phyloP scores from a whole-genome alignment of 345 rosid genomes.

The Corchorus capsularis region DNA sequence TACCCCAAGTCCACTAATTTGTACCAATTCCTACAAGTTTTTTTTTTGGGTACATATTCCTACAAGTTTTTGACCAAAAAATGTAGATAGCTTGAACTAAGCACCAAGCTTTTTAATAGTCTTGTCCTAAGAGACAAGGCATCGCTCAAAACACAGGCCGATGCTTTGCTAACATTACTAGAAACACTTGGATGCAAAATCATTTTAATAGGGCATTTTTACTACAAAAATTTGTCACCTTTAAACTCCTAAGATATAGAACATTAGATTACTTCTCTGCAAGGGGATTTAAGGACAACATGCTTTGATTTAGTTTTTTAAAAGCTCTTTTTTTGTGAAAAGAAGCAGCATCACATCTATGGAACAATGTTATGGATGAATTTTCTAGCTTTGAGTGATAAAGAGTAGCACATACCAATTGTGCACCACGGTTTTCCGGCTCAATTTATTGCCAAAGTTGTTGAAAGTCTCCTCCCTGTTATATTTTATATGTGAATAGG shows the following conservation, averaged over 20 bases:
- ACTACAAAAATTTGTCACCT: too few relatives aligned
- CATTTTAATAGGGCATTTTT: too few relatives aligned
- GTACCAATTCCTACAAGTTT: neutral
- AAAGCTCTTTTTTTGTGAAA: too few relatives aligned
- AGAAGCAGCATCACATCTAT: neutral
- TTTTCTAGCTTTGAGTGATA: neutral
- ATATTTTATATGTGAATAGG: slow-evolving; percentile 24
- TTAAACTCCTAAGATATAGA: too few relatives aligned
- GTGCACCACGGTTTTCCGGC: slow-evolving; percentile 65
- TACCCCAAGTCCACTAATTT: neutral
- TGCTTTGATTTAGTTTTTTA: too few relatives aligned
- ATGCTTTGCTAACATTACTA: too few relatives aligned
- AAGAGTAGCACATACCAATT: slow-evolving; percentile 53
- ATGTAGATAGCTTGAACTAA: too few relatives aligned
- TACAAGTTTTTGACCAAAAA: neutral
- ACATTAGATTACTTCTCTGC: too few relatives aligned
- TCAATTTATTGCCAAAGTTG: slow-evolving; percentile 57
- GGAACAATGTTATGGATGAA: neutral
- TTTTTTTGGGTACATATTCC: too few relatives aligned
- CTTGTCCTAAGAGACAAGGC: neutral
- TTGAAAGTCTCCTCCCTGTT: slow-evolving; percentile 88
- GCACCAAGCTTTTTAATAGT: too few relatives aligned
- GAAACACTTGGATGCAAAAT: too few relatives aligned
- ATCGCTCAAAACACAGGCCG: neutral
- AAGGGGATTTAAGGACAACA: too few relatives aligned